Percentiles rank a stretch among this genome's conserved stretches.
Evolutionary conservation across 768 basidiomycete species (phyloP).

Genomic region (Peribolospora baueri): DNA sequence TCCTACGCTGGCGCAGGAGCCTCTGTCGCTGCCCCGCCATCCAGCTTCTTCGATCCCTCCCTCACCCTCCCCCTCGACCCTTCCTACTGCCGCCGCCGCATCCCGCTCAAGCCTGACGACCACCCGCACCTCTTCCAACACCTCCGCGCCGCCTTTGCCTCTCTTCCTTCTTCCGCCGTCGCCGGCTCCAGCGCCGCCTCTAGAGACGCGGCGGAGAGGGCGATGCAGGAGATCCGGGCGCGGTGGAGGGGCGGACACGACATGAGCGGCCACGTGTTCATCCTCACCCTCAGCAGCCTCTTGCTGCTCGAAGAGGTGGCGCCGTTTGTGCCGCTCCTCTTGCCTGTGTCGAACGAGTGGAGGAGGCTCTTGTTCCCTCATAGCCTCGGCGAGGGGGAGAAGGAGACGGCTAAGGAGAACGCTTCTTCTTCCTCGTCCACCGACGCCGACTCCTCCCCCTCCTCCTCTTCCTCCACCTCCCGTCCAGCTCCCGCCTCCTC

Average conservation of each 20-base stretch:
- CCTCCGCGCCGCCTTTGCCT: no score
- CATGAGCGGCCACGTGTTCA: slow-evolving; percentile 77
- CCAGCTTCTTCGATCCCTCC: slow-evolving; percentile 1
- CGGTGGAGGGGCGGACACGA: slow-evolving; percentile 63
- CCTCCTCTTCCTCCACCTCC: neutral
- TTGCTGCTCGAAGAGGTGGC: slow-evolving; percentile 56
- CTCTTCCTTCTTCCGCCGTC: neutral
- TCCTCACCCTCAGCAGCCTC: slow-evolving; percentile 52
- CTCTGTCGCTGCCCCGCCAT: neutral
- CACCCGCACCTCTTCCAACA: neutral
- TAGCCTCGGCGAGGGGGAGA: neutral
- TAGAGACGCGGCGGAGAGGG: neutral
- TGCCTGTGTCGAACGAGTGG: neutral
- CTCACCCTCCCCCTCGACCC: slow-evolving; percentile 20
- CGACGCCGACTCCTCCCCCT: neutral
- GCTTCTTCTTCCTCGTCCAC: neutral
- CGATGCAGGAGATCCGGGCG: slow-evolving; percentile 21
- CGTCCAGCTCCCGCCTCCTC: neutral
- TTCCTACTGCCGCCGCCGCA: slow-evolving; percentile 17
- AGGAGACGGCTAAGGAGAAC: no score
- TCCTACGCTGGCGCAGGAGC: no score
- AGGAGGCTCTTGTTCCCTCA: neutral
- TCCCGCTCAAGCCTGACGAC: slow-evolving; percentile 27
- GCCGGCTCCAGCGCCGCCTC: neutral
- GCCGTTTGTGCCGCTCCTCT: slow-evolving; percentile 25